Base-by-base conservation (phyloP, 345 rosid species). In the Pugionium cornutum region DNA sequence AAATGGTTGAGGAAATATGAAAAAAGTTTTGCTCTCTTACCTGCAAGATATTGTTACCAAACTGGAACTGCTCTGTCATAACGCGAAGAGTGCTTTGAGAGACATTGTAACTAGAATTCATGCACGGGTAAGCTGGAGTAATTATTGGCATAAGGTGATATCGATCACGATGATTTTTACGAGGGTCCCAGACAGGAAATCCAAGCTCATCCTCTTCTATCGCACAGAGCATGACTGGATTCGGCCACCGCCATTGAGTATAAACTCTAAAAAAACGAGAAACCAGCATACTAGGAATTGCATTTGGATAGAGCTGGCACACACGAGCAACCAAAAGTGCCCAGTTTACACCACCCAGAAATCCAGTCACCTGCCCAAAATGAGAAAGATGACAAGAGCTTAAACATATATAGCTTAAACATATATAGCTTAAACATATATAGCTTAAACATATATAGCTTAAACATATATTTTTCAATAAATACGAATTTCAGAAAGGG, bases 71-170 rank as follows among this genome's bases (percentile, higher is more conserved):
- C 75, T 84, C 89, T 57, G 80, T 70, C 90, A 87, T 87, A 33
- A 87, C 86, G 5, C 85, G 83, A 46, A 77, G 86, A 18, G 94
- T 87, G 65, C 94, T 87, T 73, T 58, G 62, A 63, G 95, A 84
- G 55, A 85, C 90, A 79, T 87, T 87, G 68, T 84, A 87, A 67
- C 86, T 87, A 58, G 95, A 84, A 74, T 85, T 84, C 95, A 87
- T 87, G 57, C 95, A 84, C 48, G 95, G 95, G 53, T 87, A 87
- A 27, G 95, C 90, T 60, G 95, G 95, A 58, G 95, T 87, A 68
- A 85, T 82, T 43, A 85, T 87, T 40, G 90, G 95, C 90, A 85
- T 87, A 36, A 63, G 86, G 76, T 87, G 88, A 58, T 53, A 74
- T 2, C 88, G 78, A 64, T 87, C 95, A 0, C 88, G 82, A 53